phyloP scores from a whole-genome alignment of 192 early-diverging fungal species.

The Backusella australiensis region DNA sequence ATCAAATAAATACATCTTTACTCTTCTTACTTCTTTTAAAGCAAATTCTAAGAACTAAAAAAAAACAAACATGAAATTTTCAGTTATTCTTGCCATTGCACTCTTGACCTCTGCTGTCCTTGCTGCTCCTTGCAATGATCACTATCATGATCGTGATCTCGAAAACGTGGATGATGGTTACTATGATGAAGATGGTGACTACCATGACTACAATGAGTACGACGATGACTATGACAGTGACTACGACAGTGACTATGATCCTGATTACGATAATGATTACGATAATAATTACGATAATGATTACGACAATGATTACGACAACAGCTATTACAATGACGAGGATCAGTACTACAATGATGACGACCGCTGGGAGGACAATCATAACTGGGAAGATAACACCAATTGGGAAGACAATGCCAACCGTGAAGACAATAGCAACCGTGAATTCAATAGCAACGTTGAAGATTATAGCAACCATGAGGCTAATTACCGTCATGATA shows the following conservation, averaged over 20 bases:
- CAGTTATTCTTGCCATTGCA: background rate
- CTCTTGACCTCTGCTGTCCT: background rate
- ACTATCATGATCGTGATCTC: background rate
- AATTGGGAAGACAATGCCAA: background rate
- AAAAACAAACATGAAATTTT: background rate
- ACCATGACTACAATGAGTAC: background rate
- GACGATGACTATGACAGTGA: background rate
- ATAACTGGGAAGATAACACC: background rate
- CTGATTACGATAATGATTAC: background rate
- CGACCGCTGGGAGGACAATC: background rate
- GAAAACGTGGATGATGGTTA: background rate
- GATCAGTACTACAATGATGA: background rate
- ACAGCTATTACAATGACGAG: background rate
- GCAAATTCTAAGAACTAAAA: background rate
- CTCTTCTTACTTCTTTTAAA: background rate
- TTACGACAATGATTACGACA: background rate
- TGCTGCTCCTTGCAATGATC: conserved; percentile 4
- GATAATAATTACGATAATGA: background rate
- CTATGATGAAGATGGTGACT: background rate
- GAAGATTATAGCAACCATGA: background rate
- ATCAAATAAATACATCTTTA: background rate
- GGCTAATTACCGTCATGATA: background rate
- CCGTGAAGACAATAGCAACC: background rate
- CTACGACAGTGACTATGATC: background rate
- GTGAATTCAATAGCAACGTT: background rate